phyloP scores from a whole-genome alignment of 305 asterid species.

The Fraxinus ornus region DNA sequence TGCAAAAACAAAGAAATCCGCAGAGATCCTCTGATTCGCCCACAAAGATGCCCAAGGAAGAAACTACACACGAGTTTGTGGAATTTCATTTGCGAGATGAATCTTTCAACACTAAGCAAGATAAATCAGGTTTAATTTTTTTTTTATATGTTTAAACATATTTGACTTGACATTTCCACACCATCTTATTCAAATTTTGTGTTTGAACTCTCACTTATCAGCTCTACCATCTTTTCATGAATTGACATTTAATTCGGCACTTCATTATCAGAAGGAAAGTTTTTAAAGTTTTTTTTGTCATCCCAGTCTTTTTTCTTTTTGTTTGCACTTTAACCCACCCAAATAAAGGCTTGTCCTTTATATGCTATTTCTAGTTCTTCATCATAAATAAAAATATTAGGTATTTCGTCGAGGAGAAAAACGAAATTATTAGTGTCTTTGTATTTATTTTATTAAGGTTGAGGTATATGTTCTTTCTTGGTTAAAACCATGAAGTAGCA shows the following conservation, averaged over 20 bases:
- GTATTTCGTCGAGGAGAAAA: background rate
- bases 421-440: background rate
- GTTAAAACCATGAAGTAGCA: background rate
- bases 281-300: background rate
- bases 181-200: background rate
- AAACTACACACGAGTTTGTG: background rate
- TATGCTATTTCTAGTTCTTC: background rate
- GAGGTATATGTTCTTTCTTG: background rate
- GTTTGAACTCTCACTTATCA: background rate
- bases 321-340: background rate
- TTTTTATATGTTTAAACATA: background rate
- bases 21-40: slow-evolving; percentile 23
- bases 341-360: background rate
- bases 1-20: slow-evolving; percentile 28
- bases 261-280: background rate
- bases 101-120: slow-evolving; percentile 28
- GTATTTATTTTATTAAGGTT: background rate
- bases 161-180: background rate
- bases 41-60: background rate
- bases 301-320: background rate
- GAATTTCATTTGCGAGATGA: slow-evolving; percentile 27
- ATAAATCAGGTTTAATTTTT: slow-evolving; percentile 45
- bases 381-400: background rate
- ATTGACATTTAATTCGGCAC: background rate
- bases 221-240: background rate